phyloP scores from a whole-genome alignment of 768 basidiomycete genomes.

The Trametes cubensis region DNA sequence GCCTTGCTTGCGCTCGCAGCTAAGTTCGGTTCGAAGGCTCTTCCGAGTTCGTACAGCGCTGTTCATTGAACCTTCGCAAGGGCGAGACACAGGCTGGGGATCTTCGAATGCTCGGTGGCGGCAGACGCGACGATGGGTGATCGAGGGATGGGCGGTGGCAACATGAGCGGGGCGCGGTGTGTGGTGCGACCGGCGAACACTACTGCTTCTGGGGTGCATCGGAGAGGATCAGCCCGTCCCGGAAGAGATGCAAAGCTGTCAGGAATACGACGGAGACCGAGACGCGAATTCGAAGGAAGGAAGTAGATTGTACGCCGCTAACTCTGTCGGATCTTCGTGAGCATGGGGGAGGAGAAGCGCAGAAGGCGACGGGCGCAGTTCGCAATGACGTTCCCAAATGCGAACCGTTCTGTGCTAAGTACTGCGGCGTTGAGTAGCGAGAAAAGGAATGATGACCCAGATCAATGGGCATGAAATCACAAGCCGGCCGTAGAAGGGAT shows the following conservation, averaged over 20 bases:
- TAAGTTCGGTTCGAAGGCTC: too few species aligned
- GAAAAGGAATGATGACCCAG: not conserved
- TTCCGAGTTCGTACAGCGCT: not conserved
- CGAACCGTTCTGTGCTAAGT: not conserved
- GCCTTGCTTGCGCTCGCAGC: too few species aligned
- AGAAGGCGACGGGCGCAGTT: not conserved
- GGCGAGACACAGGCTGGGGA: not conserved
- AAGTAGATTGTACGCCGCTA: not conserved
- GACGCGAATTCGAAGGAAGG: too few species aligned
- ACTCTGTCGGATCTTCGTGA: constrained; percentile 6
- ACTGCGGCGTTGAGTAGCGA: constrained; percentile 6
- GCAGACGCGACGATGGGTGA: not conserved
- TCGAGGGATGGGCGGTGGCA: not conserved
- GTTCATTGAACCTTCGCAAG: constrained; percentile 2
- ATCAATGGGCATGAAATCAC: constrained; percentile 5
- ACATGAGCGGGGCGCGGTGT: not conserved
- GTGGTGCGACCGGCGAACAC: not conserved
- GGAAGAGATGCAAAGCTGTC: not conserved
- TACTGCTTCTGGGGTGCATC: not conserved
- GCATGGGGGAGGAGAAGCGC: not conserved
- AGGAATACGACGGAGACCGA: too few species aligned
- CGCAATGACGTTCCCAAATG: not conserved
- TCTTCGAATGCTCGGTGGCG: not conserved
- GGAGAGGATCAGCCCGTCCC: not conserved
- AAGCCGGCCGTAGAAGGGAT: not conserved